Base-by-base conservation (phyloP, 352 stramenopile species). In the Globisporangium paddicum region DNA sequence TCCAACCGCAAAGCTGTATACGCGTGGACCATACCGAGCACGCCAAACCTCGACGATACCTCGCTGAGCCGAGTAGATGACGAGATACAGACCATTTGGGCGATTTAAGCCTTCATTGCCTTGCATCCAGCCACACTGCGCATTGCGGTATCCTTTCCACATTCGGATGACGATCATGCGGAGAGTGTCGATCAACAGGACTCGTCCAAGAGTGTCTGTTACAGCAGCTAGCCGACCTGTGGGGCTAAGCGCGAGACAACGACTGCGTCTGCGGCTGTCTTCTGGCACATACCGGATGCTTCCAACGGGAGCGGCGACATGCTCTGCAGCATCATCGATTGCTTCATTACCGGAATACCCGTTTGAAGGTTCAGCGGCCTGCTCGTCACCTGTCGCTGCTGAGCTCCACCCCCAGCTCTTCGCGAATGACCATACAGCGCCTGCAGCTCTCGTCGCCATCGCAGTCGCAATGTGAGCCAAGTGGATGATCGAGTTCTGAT, bases 71-170 rank as follows among this genome's bases (percentile, higher is more conserved):
- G 85, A 95, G 53, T 92, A 95, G 60, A 95, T 90, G 1, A 92
- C 85, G 50, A 95, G 62, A 57, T 95, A 95, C 1, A 95, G 64
- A 3, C 85, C 84, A 37, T 59, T 67, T 1, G 69, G 65, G 2
- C 79, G 69, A 55, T 62, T 60, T 32, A 67, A 57, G 45, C 77
- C 77, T 79, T 90, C 80, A 0, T 48, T 64, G 13, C 77, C 77
- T 62, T 92, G 79, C 77, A 95, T 92, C 85, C 85, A 95, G 0
- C 75, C 85, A 19, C 70, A 82, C 53, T 95, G 85, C 1, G 82
- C 85, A 60, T 90, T 89, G 5, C 85, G 81, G 63, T 95, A 95
- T 9, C 85, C 85, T 71, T 95, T 95, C 85, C 85, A 95, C 73
- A 95, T 90, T 21, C 85, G 79, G 63, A 93, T 86, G 16, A 93